These are phyloP conservation scores for Xerocomus alliaceus DNA, from an alignment of 1,284 basidiomycete genomes.

Conservation along the genomic window DNA sequence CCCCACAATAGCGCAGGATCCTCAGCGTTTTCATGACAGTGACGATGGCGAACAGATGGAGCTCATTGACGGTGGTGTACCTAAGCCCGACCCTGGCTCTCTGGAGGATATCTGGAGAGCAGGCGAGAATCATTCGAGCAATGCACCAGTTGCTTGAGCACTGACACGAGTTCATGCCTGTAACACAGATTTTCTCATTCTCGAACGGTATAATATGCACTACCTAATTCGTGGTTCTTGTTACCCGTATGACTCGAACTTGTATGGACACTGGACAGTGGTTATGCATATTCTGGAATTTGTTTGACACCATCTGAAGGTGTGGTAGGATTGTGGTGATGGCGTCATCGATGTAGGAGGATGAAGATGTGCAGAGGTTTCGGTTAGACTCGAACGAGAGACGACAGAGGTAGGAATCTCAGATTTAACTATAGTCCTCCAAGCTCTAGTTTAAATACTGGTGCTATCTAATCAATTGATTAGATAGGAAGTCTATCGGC, in stretches of 20 bases:
- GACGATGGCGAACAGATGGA: constrained; percentile 31
- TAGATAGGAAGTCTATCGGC: no score
- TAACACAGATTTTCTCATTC: background rate
- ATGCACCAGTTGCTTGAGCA: constrained; percentile 16
- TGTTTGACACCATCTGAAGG: background rate
- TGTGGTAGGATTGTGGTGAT: background rate
- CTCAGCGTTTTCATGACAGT: constrained; percentile 16
- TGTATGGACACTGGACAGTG: background rate
- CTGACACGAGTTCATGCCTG: constrained; percentile 1
- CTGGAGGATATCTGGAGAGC: constrained; percentile 47
- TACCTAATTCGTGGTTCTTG: background rate
- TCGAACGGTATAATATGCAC: background rate
- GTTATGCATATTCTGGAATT: background rate
- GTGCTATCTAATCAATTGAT: no score
- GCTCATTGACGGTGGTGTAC: constrained; percentile 30
- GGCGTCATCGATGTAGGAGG: no score
- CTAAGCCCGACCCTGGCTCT: constrained; percentile 40
- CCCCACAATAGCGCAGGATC: constrained; percentile 40
- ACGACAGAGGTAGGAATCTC: no score
- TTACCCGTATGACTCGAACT: background rate
- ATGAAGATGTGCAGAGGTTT: no score
- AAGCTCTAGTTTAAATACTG: no score
- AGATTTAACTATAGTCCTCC: no score
- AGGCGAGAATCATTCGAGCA: constrained; percentile 31
- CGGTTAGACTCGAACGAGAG: no score